Percentiles rank a stretch among this genome's conserved stretches.
phyloP scores from a whole-genome alignment of 2,329 filamentous ascomycete species.

The Calonectria pauciramosa region DNA sequence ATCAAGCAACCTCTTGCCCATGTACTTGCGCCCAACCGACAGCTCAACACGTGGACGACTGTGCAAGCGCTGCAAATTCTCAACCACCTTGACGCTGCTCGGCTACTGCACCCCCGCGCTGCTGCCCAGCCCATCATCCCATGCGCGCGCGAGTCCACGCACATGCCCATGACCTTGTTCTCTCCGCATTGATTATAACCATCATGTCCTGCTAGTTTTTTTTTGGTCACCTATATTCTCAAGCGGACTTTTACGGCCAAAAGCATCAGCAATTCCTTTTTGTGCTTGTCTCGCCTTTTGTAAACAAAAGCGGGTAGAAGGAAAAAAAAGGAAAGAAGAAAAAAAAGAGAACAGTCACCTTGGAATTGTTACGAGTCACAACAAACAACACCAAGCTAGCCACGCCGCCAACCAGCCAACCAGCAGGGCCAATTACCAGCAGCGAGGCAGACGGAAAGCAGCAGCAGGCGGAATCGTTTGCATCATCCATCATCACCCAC shows the following conservation, averaged over 20 bases:
- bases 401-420: slow-evolving; percentile 19
- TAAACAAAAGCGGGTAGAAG: not conserved
- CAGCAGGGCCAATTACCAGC: not conserved
- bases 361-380: slow-evolving; percentile 20
- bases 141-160: slow-evolving; percentile 26
- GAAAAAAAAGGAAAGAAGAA: not conserved
- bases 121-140: slow-evolving; percentile 27
- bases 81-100: slow-evolving; percentile 27
- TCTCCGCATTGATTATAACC: slow-evolving; percentile 42
- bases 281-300: slow-evolving; percentile 7
- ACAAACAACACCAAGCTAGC: slow-evolving; percentile 1
- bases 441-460: slow-evolving; percentile 5
- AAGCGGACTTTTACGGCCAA: slow-evolving; percentile 19
- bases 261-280: slow-evolving; percentile 8
- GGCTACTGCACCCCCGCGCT: slow-evolving; percentile 21
- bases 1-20: slow-evolving; percentile 22
- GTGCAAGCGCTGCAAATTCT: slow-evolving; percentile 21
- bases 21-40: slow-evolving; percentile 46
- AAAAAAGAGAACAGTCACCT: slow-evolving; percentile 17
- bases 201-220: slow-evolving; percentile 34
- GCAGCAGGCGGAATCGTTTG: not conserved
- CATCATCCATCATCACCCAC: not conserved
- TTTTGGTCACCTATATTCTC: slow-evolving; percentile 10
- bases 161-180: slow-evolving; percentile 35
- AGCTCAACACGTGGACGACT: slow-evolving; percentile 47